A percentile compares a stretch with the other conserved stretches of the same genome.
phyloP scores from a whole-genome alignment of 768 basidiomycete species.

The Boletus pseudopeckii region DNA sequence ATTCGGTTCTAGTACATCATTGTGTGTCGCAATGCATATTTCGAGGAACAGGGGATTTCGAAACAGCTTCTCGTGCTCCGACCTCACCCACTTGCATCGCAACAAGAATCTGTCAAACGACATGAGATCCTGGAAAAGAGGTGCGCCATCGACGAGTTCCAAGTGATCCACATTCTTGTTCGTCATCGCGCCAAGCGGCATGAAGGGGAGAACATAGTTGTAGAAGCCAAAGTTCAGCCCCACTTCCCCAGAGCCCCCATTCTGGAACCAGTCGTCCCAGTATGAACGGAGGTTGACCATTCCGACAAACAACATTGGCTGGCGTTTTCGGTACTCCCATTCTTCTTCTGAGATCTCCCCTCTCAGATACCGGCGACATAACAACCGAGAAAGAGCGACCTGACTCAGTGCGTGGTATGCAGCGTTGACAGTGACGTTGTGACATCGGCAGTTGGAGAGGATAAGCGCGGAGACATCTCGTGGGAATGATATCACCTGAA shows the following conservation, averaged over 20 bases:
- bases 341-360: slow-evolving; percentile 49
- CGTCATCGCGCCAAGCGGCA: not conserved
- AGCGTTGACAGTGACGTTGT: slow-evolving; percentile 47
- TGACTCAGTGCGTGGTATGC: slow-evolving; percentile 42
- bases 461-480: slow-evolving; percentile 29
- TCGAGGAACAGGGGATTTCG: not conserved
- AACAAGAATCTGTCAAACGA: not conserved
- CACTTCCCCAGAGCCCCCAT: slow-evolving; percentile 35
- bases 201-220: slow-evolving; percentile 9
- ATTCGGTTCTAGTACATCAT: not conserved
- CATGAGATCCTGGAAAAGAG: slow-evolving; percentile 40
- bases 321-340: slow-evolving; percentile 48
- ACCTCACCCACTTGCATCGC: not conserved
- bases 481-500: not conserved
- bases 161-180: not conserved
- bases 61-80: not conserved
- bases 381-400: slow-evolving; percentile 39
- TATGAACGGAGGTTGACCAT: slow-evolving; percentile 45
- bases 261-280: slow-evolving; percentile 35
- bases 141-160: slow-evolving; percentile 26
- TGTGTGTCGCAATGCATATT: not conserved
- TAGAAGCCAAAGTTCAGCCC: slow-evolving; percentile 42
- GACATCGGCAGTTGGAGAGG: slow-evolving; percentile 36
- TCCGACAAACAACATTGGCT: slow-evolving; percentile 49
- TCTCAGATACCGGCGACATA: slow-evolving; percentile 41